A percentile compares a stretch with the other conserved stretches of the same genome.
These are phyloP conservation scores for Cutaneotrichosporon cyanovorans DNA, from an alignment of 1,284 basidiomycete species.

Conservation along the genomic window DNA sequence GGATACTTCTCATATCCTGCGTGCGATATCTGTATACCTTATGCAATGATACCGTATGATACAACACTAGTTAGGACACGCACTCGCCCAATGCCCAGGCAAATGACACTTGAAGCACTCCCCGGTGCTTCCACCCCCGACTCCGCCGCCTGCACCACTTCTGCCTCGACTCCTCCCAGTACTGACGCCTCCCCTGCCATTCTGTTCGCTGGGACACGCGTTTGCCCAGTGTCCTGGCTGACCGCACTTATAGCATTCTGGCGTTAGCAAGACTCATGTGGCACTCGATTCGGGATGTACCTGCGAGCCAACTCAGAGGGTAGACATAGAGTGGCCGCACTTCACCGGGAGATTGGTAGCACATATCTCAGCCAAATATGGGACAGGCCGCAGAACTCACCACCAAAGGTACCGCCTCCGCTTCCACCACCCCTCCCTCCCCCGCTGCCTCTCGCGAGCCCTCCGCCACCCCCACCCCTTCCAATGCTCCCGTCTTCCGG, in stretches of 20 bases:
- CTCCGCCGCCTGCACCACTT: conserved; percentile 5
- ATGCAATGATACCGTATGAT: no score
- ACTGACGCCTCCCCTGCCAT: neutral
- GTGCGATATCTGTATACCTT: no score
- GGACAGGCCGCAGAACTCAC: conserved; percentile 7
- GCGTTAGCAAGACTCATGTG: neutral
- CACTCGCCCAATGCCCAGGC: conserved; percentile 46
- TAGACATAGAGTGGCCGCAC: conserved; percentile 31
- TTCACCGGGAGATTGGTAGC: conserved; percentile 9
- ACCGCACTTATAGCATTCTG: conserved; percentile 41
- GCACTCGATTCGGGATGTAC: no score
- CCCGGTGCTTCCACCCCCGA: conserved; percentile 7
- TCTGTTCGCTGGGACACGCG: conserved; percentile 37
- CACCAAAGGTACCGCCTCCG: conserved; percentile 8
- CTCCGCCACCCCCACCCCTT: conserved; percentile 2
- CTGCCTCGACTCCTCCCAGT: neutral
- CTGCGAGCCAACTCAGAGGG: no score
- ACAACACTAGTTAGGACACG: conserved; percentile 32
- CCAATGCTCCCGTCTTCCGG: conserved; percentile 16
- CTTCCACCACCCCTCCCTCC: neutral
- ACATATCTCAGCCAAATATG: neutral
- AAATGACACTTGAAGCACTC: conserved; percentile 42
- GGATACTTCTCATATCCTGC: no score
- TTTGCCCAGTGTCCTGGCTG: conserved; percentile 47
- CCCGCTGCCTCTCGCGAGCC: neutral